Base-by-base conservation (phyloP, 768 basidiomycete genomes). In the Antrodiella citrinella region DNA sequence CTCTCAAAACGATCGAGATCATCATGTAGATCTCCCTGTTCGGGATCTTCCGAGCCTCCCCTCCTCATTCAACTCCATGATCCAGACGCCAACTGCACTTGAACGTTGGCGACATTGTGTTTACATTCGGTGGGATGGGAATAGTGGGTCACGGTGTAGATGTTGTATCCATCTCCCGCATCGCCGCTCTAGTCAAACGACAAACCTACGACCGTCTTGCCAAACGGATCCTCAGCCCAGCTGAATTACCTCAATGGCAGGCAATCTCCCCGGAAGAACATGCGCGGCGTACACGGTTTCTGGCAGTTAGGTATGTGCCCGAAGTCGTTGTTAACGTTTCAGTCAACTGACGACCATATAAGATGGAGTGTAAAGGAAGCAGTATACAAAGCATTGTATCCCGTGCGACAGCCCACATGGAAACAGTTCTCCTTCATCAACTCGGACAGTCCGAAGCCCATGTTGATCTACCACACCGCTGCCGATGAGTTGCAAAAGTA, bases 321-420 rank as follows among this genome's bases (percentile, higher is more conserved):
- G 13, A 39, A 19, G 13, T 25, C 12, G 2, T 39, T 21, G 20
- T 18, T 54, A 45, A 26, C 58, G 30, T 10, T 52, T 18, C 19
- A 51, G 24, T 35, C 26, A 20, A 26, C 53, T 22, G 49, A 51
- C 15, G 23, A 44, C 20, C 13, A 15, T 18, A 22, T 3, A 57
- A 92, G 90, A 13, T 93, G 88, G 87, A 72, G 80, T 25, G 76
- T 86, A 18, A 93, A 93, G 57, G 91, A 93, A 65, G 86, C 91
- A 0, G 81, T 82, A 0, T 93, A 91, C 69, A 93, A 93, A 61
- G 91, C 90, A 0, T 60, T 91, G 51, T 89, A 80, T 61, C 89
- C 89, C 0, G 24, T 51, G 18, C 60, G 75, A 39, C 69, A 59
- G 25, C 79, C 86, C 15, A 78, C 76, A 4, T 92, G 90, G 91